Evolutionary conservation across 768 basidiomycete species (phyloP).

Genomic region (Tephrocybe sp.): DNA sequence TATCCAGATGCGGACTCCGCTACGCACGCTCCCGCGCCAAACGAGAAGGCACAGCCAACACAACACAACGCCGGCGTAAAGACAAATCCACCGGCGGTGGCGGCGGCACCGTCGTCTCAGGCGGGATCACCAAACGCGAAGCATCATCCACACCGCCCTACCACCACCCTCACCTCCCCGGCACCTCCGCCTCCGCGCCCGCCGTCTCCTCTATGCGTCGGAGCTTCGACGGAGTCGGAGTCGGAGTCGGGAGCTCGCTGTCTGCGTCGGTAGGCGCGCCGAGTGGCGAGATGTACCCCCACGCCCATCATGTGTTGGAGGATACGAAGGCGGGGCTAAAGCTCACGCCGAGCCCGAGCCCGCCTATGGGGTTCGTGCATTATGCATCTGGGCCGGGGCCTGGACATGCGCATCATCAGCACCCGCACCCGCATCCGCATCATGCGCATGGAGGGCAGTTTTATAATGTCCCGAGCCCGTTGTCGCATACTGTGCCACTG

Average conservation of each 20-base stretch:
- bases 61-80: conserved; percentile 60
- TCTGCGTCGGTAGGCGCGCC: conserved; percentile 56
- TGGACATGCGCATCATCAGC: conserved; percentile 34
- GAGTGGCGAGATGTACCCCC: conserved; percentile 56
- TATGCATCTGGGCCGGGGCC: conserved; percentile 49
- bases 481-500: conserved; percentile 37
- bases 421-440: conserved; percentile 24
- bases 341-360: conserved; percentile 66
- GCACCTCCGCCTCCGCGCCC: conserved; percentile 28
- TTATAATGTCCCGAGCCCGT: conserved; percentile 55
- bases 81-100: conserved; percentile 41
- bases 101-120: conserved; percentile 8
- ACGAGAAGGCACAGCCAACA: conserved; percentile 71
- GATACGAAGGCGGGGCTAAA: conserved; percentile 32
- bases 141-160: conserved; percentile 34
- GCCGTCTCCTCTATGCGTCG: conserved; percentile 25
- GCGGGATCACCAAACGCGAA: conserved; percentile 38
- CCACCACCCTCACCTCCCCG: conserved; percentile 33
- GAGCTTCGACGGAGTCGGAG: too few species aligned
- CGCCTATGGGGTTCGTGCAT: conserved; percentile 60
- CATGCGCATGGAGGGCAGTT: conserved; percentile 29
- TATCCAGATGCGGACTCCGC: conserved; percentile 73
- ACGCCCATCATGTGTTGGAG: conserved; percentile 26
- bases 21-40: conserved; percentile 88
- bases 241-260: conserved; percentile 45